These are phyloP conservation scores for Fraxinus quadrangulata DNA, from an alignment of 257 asterid species.

Conservation along the genomic window DNA sequence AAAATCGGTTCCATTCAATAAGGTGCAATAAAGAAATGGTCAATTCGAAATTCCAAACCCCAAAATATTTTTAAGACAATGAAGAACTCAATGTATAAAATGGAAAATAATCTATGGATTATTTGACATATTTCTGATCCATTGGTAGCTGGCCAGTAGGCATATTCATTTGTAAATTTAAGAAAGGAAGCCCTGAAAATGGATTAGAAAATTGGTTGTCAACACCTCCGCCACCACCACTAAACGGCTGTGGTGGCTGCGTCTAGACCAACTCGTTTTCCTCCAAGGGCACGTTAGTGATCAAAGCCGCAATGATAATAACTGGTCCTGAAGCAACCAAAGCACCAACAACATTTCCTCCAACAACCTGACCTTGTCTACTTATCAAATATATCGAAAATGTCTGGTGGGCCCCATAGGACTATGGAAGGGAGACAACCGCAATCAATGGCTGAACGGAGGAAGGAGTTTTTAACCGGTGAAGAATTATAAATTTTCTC, in stretches of 20 bases:
- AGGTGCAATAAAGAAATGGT: background rate
- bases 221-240: conserved; percentile 13
- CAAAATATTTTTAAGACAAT: conserved; percentile 10
- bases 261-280: conserved; percentile 64
- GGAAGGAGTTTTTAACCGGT: too few species aligned
- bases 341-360: conserved; percentile 87
- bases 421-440: too few species aligned
- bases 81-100: background rate
- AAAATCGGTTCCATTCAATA: background rate
- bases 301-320: conserved; percentile 70
- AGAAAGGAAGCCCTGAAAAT: conserved; percentile 39
- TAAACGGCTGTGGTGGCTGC: conserved; percentile 33
- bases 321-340: conserved; percentile 75
- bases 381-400: conserved; percentile 64
- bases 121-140: conserved; percentile 34
- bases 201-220: conserved; percentile 37
- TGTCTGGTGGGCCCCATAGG: conserved; percentile 42
- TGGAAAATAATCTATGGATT: conserved; percentile 25
- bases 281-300: conserved; percentile 78
- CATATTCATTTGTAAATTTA: conserved; percentile 42
- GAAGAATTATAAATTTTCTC: too few species aligned
- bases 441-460: too few species aligned
- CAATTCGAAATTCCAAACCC: conserved; percentile 1
- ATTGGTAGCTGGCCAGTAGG: conserved; percentile 36
- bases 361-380: conserved; percentile 87